Conservation (phyloP, 768 basidiomycete species). For the Bullera alba region DNA sequence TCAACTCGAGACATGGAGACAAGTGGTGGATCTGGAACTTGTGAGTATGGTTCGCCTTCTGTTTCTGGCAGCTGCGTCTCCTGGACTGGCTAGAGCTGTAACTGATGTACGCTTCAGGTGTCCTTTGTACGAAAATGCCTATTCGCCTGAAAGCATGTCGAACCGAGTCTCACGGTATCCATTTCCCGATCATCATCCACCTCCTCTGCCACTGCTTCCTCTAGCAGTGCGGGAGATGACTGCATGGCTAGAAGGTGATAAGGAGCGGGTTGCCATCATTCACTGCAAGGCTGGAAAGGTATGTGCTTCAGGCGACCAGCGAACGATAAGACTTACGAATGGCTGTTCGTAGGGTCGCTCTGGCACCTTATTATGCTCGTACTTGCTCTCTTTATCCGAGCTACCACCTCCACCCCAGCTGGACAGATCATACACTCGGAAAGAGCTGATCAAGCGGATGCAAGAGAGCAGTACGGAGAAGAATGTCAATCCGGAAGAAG, state of each 20-base stretch:
- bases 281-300: constrained; percentile 71
- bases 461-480: constrained; percentile 50
- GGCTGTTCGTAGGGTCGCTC: constrained; percentile 63
- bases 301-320: constrained; percentile 1
- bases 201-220: constrained; percentile 67
- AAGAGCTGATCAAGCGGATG: constrained; percentile 52
- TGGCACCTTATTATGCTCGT: constrained; percentile 76
- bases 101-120: constrained; percentile 50
- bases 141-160: constrained; percentile 61
- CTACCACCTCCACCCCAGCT: constrained; percentile 52
- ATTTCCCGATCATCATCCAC: constrained; percentile 87
- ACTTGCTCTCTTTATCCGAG: constrained; percentile 60
- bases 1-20: constrained; percentile 64
- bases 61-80: neutral
- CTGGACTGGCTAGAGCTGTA: neutral
- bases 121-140: constrained; percentile 71
- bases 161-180: constrained; percentile 75
- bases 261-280: constrained; percentile 66
- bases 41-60: constrained; percentile 30
- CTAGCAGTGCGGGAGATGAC: constrained; percentile 68
- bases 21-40: constrained; percentile 87
- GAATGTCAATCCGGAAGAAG: constrained; percentile 24
- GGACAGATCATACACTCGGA: constrained; percentile 51
- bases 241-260: constrained; percentile 61
- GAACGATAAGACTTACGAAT: neutral